phyloP scores from a whole-genome alignment of 305 asterid genomes.

The Solanum hybrid region DNA sequence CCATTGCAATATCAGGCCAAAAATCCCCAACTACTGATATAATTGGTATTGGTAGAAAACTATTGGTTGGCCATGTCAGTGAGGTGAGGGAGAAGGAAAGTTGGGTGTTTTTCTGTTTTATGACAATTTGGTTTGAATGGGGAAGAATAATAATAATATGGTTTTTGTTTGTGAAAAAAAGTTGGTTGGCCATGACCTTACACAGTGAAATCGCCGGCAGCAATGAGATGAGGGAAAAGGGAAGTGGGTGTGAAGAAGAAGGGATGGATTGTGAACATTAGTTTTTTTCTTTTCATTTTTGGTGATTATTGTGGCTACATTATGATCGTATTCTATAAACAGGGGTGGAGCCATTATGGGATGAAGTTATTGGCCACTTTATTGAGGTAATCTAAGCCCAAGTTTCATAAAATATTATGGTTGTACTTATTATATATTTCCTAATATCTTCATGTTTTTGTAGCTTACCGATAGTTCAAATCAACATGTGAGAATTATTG shows the following conservation, averaged over 20 bases:
- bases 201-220: background rate
- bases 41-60: background rate
- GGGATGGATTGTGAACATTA: background rate
- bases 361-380: constrained; percentile 76
- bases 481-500: constrained; percentile 59
- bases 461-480: constrained; percentile 88
- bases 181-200: background rate
- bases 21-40: background rate
- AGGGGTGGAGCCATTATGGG: constrained; percentile 96
- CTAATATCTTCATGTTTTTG: constrained; percentile 18
- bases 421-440: constrained; percentile 1
- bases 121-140: background rate
- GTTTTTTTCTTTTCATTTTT: background rate
- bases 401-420: background rate
- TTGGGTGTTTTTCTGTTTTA: background rate
- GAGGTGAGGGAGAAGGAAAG: background rate
- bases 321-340: constrained; percentile 16
- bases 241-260: background rate
- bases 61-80: background rate
- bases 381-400: constrained; percentile 50
- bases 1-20: background rate
- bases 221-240: background rate
- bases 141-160: background rate
- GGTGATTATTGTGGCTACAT: background rate
- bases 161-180: background rate